Evolutionary conservation across 1,284 basidiomycete genomes (phyloP), one percentile per base, ranked within the genome.

Genomic region (Naganishia albida): DNA sequence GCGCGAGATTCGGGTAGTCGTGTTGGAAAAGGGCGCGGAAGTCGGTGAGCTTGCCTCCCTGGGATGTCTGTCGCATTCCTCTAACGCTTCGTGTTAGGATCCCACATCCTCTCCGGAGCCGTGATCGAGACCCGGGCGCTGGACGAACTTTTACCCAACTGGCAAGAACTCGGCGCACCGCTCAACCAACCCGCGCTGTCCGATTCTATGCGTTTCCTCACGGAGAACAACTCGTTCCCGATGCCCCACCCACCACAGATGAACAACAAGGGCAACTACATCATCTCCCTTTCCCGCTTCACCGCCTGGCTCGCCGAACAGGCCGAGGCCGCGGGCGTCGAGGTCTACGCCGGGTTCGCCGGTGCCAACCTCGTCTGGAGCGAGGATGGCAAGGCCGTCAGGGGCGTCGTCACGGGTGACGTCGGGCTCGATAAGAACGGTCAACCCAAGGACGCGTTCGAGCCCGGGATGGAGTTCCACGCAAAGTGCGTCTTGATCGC

Each of bases 161-260:
- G 83, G 70, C 75, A 82, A 39, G 80, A 80, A 28, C 82, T 82
- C 18, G 83, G 83, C 7, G 83, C 83, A 23, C 83, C 84, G 12
- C 83, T 98, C 49, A 89, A 85, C 53, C 91, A 92, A 74, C 86
- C 86, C 0, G 93, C 93, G 0, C 86, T 84, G 1, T 86, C 86
- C 52, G 91, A 90, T 55, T 81, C 83, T 34, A 98, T 99, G 95
- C 86, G 90, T 64, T 93, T 88, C 78, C 83, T 99, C 69, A 95
- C 94, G 15, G 72, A 83, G 43, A 86, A 82, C 28, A 78, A 80
- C 66, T 85, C 90, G 3, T 81, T 95, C 71, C 93, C 92, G 16
- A 86, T 98, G 65, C 96, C 93, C 0, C 94, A 99, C 74, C 95
- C 95, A 2, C 95, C 95, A 0, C 95, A 98, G 80, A 99, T 99